Evolutionary conservation across 352 stramenopile species (phyloP), one percentile per base, ranked within the genome.

Genomic region (Bremia lactucae): DNA sequence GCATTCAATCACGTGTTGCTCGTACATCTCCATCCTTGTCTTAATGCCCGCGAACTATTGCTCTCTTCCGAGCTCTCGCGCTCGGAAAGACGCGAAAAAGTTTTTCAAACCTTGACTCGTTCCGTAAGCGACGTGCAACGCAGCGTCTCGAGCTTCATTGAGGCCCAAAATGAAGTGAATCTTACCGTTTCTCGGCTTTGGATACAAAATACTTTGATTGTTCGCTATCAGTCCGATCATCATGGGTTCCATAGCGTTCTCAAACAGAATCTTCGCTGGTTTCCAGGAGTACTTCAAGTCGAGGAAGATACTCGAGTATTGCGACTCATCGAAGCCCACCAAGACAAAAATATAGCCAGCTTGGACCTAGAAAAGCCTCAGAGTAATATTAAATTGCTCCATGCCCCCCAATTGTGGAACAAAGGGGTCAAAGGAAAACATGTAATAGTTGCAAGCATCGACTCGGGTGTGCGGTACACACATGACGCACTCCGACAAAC

Each of bases 401-500:
- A 77, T 55, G 73, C 62, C 8, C 62, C 61, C 4, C 49, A 76
- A 23, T 48, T 83, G 16, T 87, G 74, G 74, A 31, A 31, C 0
- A 38, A 31, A 35, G 58, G 59, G 9, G 49, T 58, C 0, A 61
- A 39, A 20, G 74, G 72, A 6, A 50, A 59, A 15, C 56, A 60
- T 7, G 40, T 87, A 4, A 62, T 72, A n/a, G 53, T 87, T 8
- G 72, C 66, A 0, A 87, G 67, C 38, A 84, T 87, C 42, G 74
- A 87, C 46, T 83, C 72, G 5, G 72, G 74, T 9, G 72, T 85
- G 25, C 65, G 74, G 10, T 85, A 83, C 59, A 72, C 74, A 0
- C 74, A 87, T 41, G 64, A 82, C 21, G 59, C 65, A 13, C 38
- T 87, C 25, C 41, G 36, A 42, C 35, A 52, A 13, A 68, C 31